These are phyloP conservation scores for Aspergillus carlsbadensis DNA, from an alignment of 495 filamentous ascomycete species.

Conservation along the genomic window DNA sequence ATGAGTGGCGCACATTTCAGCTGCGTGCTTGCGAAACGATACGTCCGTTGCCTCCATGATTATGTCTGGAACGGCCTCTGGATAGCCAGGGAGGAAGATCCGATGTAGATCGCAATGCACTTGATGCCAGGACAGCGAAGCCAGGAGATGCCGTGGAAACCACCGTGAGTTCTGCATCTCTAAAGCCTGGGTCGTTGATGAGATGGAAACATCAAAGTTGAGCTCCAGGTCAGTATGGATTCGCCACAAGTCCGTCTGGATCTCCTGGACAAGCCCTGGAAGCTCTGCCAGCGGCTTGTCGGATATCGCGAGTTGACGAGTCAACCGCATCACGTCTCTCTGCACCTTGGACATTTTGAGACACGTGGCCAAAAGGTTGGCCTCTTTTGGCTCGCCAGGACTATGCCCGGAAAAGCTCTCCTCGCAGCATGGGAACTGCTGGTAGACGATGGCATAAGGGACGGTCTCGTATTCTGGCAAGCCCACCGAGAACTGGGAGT, in stretches of 20 bases:
- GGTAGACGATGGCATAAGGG: slow-evolving; percentile 19
- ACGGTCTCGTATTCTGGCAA: slow-evolving; percentile 22
- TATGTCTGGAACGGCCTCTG: slow-evolving; percentile 14
- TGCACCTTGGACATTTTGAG: too few relatives aligned
- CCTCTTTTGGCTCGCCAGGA: too few relatives aligned
- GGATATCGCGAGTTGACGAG: too few relatives aligned
- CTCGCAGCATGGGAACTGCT: slow-evolving; percentile 19
- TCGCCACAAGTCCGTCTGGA: too few relatives aligned
- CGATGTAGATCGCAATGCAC: slow-evolving; percentile 23
- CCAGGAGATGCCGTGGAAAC: neutral
- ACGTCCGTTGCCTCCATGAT: slow-evolving; percentile 2
- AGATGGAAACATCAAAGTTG: too few relatives aligned
- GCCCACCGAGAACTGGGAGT: slow-evolving; percentile 20
- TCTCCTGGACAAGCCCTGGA: too few relatives aligned
- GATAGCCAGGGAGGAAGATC: slow-evolving; percentile 20
- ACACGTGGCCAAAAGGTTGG: too few relatives aligned
- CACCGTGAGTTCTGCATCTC: too few relatives aligned
- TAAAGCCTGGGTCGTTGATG: too few relatives aligned
- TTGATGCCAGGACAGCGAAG: slow-evolving; percentile 20
- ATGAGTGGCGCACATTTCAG: neutral
- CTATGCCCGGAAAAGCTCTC: slow-evolving; percentile 13
- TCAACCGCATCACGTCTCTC: too few relatives aligned
- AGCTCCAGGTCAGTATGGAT: too few relatives aligned
- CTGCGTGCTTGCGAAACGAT: neutral
- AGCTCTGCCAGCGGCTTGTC: too few relatives aligned